A percentile compares a stretch with the other conserved stretches of the same genome.
Evolutionary conservation across 2,329 filamentous ascomycete genomes (phyloP).

Genomic region (Penicillium decumbens): DNA sequence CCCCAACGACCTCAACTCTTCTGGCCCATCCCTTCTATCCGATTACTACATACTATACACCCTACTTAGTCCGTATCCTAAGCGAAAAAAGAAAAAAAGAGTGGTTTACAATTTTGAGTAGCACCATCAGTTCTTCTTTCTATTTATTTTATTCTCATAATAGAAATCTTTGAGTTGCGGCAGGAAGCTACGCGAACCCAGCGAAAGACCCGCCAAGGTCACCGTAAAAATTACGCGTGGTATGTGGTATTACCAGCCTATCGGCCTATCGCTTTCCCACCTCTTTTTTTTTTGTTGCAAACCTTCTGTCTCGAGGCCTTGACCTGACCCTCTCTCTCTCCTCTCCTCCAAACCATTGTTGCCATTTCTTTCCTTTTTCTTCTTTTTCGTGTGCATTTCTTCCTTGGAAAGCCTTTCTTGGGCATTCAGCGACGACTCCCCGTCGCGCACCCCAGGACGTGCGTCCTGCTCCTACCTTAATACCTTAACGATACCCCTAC

Average conservation of each 20-base stretch:
- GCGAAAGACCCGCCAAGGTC: background rate
- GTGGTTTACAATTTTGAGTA: too few relatives aligned
- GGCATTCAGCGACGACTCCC: slow-evolving; percentile 12
- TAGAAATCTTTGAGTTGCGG: background rate
- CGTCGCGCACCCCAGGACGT: slow-evolving; percentile 19
- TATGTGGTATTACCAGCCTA: slow-evolving; percentile 19
- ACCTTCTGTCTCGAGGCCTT: slow-evolving; percentile 1
- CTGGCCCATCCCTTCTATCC: slow-evolving; percentile 11
- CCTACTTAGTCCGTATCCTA: too few relatives aligned
- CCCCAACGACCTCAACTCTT: slow-evolving; percentile 14
- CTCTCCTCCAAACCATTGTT: slow-evolving; percentile 7
- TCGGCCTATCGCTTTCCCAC: slow-evolving; percentile 21
- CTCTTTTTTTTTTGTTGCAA: slow-evolving; percentile 23
- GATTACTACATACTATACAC: background rate
- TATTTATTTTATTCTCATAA: background rate
- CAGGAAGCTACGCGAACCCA: background rate
- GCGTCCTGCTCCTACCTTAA: slow-evolving; percentile 17
- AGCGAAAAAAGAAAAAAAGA: too few relatives aligned
- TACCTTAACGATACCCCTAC: slow-evolving; percentile 21
- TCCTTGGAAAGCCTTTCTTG: slow-evolving; percentile 10
- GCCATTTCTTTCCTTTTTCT: slow-evolving; percentile 15
- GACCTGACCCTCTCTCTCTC: background rate
- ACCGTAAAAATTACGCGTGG: slow-evolving; percentile 17
- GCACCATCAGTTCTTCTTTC: background rate
- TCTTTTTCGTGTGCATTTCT: slow-evolving; percentile 14